Percentiles rank a stretch among this genome's conserved stretches.
Evolutionary conservation across 306 rosid species (phyloP).

Genomic region (Erythrophleum fordii): DNA sequence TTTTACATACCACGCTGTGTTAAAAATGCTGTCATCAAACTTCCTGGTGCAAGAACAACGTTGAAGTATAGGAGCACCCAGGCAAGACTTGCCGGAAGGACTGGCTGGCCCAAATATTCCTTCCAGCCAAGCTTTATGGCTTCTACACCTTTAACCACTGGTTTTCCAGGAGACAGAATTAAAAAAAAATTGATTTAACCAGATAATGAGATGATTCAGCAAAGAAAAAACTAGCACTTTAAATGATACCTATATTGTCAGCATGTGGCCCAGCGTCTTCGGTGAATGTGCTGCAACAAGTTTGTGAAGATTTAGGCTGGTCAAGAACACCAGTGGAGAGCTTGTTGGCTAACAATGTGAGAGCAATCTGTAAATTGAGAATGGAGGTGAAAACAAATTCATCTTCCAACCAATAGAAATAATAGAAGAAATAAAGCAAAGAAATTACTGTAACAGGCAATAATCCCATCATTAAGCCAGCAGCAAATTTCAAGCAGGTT

Average conservation of each 20-base stretch:
- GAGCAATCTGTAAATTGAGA: constrained; percentile 63
- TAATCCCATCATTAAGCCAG: constrained; percentile 74
- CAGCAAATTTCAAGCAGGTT: constrained; percentile 85
- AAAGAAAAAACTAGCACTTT: constrained; percentile 19
- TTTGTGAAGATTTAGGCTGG: constrained; percentile 75
- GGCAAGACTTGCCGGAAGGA: constrained; percentile 97
- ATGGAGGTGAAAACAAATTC: constrained; percentile 31
- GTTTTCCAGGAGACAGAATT: constrained; percentile 35
- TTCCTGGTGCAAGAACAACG: constrained; percentile 89
- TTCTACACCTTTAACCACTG: constrained; percentile 83
- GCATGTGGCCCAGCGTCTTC: constrained; percentile 53
- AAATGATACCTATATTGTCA: constrained; percentile 62
- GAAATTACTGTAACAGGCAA: constrained; percentile 79
- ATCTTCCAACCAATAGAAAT: constrained; percentile 31
- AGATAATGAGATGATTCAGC: not conserved
- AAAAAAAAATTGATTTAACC: constrained; percentile 26
- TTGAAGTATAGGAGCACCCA: constrained; percentile 91
- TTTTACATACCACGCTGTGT: constrained; percentile 79
- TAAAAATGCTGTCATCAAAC: constrained; percentile 97
- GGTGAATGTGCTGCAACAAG: constrained; percentile 53
- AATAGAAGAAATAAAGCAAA: constrained; percentile 37
- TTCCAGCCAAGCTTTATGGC: constrained; percentile 98
- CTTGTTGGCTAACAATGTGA: constrained; percentile 80
- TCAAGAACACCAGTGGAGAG: constrained; percentile 98
- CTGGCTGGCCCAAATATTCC: constrained; percentile 93